A percentile compares a stretch with the other conserved stretches of the same genome.
phyloP scores from a whole-genome alignment of 148 eudicot genomes.

The Nepenthes mirabilis region DNA sequence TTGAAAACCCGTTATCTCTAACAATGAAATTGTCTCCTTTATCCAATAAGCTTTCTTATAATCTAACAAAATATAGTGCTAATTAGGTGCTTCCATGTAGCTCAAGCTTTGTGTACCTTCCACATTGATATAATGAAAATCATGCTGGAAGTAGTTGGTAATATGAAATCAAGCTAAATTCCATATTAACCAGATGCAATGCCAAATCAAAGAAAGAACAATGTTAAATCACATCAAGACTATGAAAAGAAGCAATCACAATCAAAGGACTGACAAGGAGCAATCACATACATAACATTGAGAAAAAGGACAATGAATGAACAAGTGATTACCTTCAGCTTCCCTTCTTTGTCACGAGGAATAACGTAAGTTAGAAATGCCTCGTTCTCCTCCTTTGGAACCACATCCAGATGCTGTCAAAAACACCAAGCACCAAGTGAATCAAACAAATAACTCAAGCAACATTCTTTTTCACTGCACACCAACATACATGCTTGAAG shows the following conservation, averaged over 20 bases:
- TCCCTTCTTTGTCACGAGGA: constrained; percentile 57
- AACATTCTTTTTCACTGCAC: constrained; percentile 2
- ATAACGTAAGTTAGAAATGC: constrained; percentile 63
- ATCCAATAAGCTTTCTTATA: no score
- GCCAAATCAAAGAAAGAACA: no score
- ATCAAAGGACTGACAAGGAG: neutral
- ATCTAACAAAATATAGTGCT: no score
- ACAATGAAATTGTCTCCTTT: no score
- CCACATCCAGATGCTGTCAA: constrained; percentile 50
- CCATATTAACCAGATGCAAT: no score
- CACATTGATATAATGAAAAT: neutral
- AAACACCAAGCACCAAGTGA: constrained; percentile 5
- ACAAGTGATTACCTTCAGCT: constrained; percentile 37
- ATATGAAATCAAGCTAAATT: no score
- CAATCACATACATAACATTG: neutral
- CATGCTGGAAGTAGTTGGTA: no score
- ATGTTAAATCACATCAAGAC: neutral
- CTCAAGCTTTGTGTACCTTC: no score
- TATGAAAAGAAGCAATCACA: no score
- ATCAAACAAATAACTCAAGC: neutral
- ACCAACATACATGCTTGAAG: constrained; percentile 47
- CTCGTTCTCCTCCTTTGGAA: constrained; percentile 66
- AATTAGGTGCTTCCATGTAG: no score
- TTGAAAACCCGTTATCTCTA: no score
- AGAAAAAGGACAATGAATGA: neutral